Percentiles rank a stretch among this genome's conserved stretches.
Conservation (phyloP, 1,284 basidiomycete species). For the Peniophora sp. region DNA sequence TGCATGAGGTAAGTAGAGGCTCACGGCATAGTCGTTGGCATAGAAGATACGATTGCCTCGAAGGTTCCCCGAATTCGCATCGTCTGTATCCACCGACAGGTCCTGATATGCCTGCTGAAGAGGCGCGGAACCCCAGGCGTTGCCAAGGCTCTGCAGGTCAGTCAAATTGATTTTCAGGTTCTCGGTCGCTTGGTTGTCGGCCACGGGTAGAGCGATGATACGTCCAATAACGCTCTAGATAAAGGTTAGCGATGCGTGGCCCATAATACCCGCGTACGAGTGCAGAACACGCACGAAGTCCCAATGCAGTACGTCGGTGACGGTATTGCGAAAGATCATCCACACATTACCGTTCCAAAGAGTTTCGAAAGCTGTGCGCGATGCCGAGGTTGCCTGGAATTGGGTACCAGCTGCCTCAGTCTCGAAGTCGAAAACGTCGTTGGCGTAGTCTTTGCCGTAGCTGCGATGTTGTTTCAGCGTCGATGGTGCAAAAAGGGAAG, state of each 20-base stretch:
- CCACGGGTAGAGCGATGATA: conserved; percentile 46
- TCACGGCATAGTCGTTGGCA: conserved; percentile 52
- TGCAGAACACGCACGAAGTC: conserved; percentile 41
- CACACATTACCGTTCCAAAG: conserved; percentile 45
- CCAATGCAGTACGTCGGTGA: conserved; percentile 54
- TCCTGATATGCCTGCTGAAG: conserved; percentile 29
- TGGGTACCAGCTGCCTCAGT: conserved; percentile 43
- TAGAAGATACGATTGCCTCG: conserved; percentile 54
- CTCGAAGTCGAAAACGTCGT: conserved; percentile 43
- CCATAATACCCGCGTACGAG: background rate
- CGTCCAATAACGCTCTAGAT: conserved; percentile 44
- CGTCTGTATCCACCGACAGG: conserved; percentile 24
- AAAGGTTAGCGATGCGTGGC: background rate
- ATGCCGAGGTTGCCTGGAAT: conserved; percentile 31
- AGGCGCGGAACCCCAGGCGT: conserved; percentile 32
- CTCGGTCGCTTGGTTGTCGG: conserved; percentile 42
- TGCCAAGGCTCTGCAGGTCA: conserved; percentile 35
- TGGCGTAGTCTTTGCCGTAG: conserved; percentile 25
- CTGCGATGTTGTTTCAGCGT: background rate
- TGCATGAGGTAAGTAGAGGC: conserved; percentile 2
- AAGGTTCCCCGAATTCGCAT: conserved; percentile 41
- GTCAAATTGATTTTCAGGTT: conserved; percentile 45
- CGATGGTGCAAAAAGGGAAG: too few relatives aligned
- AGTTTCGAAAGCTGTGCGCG: conserved; percentile 35
- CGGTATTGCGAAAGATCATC: conserved; percentile 57